Evolutionary conservation across 1,284 basidiomycete species (phyloP).

Genomic region (Anthracocystis setariae): DNA sequence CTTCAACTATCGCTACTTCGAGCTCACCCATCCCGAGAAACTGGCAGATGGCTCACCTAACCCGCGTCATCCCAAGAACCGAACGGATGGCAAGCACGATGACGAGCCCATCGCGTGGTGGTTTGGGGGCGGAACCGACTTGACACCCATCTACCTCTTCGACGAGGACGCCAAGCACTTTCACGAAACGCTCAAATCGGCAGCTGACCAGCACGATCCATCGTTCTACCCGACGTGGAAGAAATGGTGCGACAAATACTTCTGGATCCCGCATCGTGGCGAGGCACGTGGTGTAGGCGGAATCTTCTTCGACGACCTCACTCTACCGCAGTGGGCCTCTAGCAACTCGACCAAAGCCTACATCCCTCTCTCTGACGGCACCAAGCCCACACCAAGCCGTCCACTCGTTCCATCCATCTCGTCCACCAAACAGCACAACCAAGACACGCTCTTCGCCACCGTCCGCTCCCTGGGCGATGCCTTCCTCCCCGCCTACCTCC

Average conservation of each 20-base stretch:
- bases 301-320: slow-evolving; percentile 84
- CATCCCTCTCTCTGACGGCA: slow-evolving; percentile 57
- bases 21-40: slow-evolving; percentile 69
- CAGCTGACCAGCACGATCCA: slow-evolving; percentile 79
- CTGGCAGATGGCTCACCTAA: slow-evolving; percentile 65
- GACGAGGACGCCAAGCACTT: slow-evolving; percentile 88
- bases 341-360: slow-evolving; percentile 20
- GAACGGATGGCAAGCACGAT: slow-evolving; percentile 32
- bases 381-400: slow-evolving; percentile 16
- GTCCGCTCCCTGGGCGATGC: slow-evolving; percentile 62
- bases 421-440: slow-evolving; percentile 49
- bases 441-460: slow-evolving; percentile 60
- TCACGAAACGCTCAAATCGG: slow-evolving; percentile 80
- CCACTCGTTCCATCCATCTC: slow-evolving; percentile 35
- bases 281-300: slow-evolving; percentile 93
- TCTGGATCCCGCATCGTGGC: slow-evolving; percentile 88
- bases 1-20: slow-evolving; percentile 98
- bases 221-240: slow-evolving; percentile 85
- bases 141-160: slow-evolving; percentile 93
- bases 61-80: slow-evolving; percentile 55
- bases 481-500: slow-evolving; percentile 65
- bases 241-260: slow-evolving; percentile 97
- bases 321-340: slow-evolving; percentile 49
- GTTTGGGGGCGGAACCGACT: slow-evolving; percentile 97
- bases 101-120: slow-evolving; percentile 81